Base-by-base conservation (phyloP, 2,329 filamentous ascomycete genomes). In the Microdochium nivale region DNA sequence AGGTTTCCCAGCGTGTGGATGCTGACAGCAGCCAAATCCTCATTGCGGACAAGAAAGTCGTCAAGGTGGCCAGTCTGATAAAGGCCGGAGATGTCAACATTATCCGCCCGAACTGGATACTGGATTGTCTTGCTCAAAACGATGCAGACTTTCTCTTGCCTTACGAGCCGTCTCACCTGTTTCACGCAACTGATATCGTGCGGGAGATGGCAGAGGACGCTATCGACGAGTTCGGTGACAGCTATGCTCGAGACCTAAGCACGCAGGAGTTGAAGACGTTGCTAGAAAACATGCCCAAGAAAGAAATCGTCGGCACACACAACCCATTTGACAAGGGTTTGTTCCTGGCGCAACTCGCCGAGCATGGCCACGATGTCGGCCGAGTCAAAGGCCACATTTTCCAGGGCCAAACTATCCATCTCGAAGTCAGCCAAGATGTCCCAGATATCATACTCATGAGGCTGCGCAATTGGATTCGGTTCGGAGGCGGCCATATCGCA, bases 61-160 rank as follows among this genome's bases (percentile, higher is more conserved):
- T 97, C 58, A 91, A 91, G 62, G 90, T 91, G 1, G 88, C 88
- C 1, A 90, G 88, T 10, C 69, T 96, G 9, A 83, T 90, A 55
- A 95, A 94, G 60, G 76, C 74, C 5, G 85, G 83, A 3, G 74
- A 80, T 0, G 76, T 80, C 7, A 84, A 89, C 58, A 85, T 99
- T 49, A 76, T 97, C 52, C 81, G 82, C 23, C 87, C 91, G 0
- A 77, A 74, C 5, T 99, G 94, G 94, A 71, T 97, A 2, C 74
- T 88, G 25, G 90, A 97, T 65, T 94, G 89, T 60, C 75, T 95
- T 32, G 77, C 78, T 66, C 81, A 66, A 68, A 77, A 56, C 50
- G 74, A 60, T 1, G 78, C 76, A 3, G 75, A 78, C 3, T 78
- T 86, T 13, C 68, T 96, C 8, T 79, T 95, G 3, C 77, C 78